Base-by-base conservation (phyloP, 1,139 yeast species). In the Geotrichum fermentans region DNA sequence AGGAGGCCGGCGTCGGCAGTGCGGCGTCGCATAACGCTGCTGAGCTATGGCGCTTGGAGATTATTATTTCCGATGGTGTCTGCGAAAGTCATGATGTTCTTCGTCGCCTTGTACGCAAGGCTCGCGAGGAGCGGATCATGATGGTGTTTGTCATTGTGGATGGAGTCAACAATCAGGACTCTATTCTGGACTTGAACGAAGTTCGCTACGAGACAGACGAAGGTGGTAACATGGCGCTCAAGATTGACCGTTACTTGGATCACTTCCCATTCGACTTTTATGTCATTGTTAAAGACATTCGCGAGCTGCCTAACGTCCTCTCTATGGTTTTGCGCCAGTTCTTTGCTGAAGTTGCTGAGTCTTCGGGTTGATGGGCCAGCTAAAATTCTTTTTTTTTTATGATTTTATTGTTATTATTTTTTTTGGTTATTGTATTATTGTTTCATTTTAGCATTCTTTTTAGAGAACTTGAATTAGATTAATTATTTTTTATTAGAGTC, bases 251-350 rank as follows among this genome's bases (percentile, higher is more conserved):
- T 60, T 94, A 94, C 61, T 75, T 94, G 68, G 97, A 92, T 59
- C 79, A 86, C 22, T 94, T 94, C 80, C 97, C 98, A 58, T 94
- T 94, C 68, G 97, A 94, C 63, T 92, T 85, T 65, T 94, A 90
- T 61, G 96, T 92, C 53, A 92, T 94, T 58, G 97, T 94, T 34
- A 82, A 87, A 60, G 82, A 92, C 62, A 86, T 94, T 55, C 75
- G 77, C 41, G 97, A 92, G 68, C 75, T 94, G 46, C 98, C 99
- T 18, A 88, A 84, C 61, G 89, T 94, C 83, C 75, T 94, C 55
- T 81, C 97, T 2, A 73, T 85, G 59, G 90, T 94, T 55, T 73
- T 94, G 56, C 80, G 97, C 61, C 98, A 94, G 65, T 94, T 87
- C 69, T 94, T 92, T 66, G 73, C 89, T 1, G 95, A 88, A 62